These are phyloP conservation scores for Penicillium lagena DNA, from an alignment of 495 filamentous ascomycete genomes.

Conservation along the genomic window DNA sequence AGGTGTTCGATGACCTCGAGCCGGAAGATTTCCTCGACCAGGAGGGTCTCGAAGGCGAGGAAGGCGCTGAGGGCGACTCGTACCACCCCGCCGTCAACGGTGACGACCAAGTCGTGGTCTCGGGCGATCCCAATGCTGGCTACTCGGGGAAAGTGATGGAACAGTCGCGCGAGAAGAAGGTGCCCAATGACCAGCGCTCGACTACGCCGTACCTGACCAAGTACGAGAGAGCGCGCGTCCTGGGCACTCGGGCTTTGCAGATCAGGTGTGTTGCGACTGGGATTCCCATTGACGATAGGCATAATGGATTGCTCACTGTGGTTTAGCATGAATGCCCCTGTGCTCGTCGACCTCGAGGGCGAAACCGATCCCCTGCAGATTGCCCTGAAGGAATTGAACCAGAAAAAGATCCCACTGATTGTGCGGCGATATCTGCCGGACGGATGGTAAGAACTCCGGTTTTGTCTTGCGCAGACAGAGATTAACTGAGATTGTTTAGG, in stretches of 20 bases:
- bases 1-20: slow-evolving; percentile 61
- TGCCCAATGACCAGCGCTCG: slow-evolving; percentile 77
- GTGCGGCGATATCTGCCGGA: slow-evolving; percentile 93
- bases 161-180: slow-evolving; percentile 78
- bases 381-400: slow-evolving; percentile 89
- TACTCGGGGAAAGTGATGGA: slow-evolving; percentile 45
- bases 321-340: slow-evolving; percentile 90
- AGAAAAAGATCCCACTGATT: slow-evolving; percentile 97
- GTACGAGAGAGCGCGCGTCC: slow-evolving; percentile 88
- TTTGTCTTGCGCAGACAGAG: neutral
- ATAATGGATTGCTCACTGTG: slow-evolving; percentile 7
- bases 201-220: slow-evolving; percentile 99
- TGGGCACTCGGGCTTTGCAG: slow-evolving; percentile 89
- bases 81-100: slow-evolving; percentile 42
- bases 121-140: slow-evolving; percentile 69
- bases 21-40: slow-evolving; percentile 48
- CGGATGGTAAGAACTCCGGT: slow-evolving; percentile 67
- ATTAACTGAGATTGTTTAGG: slow-evolving; percentile 34
- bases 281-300: neutral
- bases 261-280: slow-evolving; percentile 66
- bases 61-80: slow-evolving; percentile 44
- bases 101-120: slow-evolving; percentile 54
- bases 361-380: slow-evolving; percentile 98
- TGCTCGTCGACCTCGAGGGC: slow-evolving; percentile 92
- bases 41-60: slow-evolving; percentile 31